phyloP scores from a whole-genome alignment of 129 eudicot genomes.

The Artemisia tridentata region DNA sequence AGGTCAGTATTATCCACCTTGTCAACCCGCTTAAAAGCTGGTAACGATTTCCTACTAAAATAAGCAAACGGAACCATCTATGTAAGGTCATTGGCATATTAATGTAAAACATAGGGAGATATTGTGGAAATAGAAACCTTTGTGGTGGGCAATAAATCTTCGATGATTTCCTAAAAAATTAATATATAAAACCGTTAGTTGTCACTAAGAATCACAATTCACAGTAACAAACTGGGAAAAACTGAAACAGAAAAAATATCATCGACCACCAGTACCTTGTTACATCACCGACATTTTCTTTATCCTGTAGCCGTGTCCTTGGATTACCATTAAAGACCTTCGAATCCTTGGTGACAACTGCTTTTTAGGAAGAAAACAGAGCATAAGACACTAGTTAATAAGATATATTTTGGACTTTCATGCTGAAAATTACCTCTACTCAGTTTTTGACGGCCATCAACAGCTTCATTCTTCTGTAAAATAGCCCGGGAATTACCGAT shows the following conservation, averaged over 20 bases:
- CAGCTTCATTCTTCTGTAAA: constrained; percentile 27
- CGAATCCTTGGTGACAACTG: constrained; percentile 23
- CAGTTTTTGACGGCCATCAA: constrained; percentile 29
- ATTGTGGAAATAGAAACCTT: constrained; percentile 45
- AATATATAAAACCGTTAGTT: neutral
- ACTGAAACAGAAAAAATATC: neutral
- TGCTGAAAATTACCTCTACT: constrained; percentile 15
- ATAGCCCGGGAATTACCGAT: constrained; percentile 58
- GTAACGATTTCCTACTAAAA: constrained; percentile 66
- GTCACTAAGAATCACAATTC: constrained; percentile 2
- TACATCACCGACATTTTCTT: constrained; percentile 26
- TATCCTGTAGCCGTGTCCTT: constrained; percentile 38
- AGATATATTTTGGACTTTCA: neutral
- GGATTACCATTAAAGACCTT: constrained; percentile 41
- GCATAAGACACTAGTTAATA: neutral
- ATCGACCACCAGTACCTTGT: constrained; percentile 37
- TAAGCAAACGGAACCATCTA: constrained; percentile 18
- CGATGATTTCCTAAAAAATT: constrained; percentile 44
- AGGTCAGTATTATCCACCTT: constrained; percentile 33
- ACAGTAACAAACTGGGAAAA: neutral
- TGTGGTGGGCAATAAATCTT: constrained; percentile 45
- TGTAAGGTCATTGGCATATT: constrained; percentile 10
- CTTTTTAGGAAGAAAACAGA: neutral
- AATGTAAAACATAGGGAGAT: constrained; percentile 17
- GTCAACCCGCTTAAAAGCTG: constrained; percentile 50